These are phyloP conservation scores for Helenozyma baotianmanensis DNA, from an alignment of 805 yeast genomes.

Conservation along the genomic window DNA sequence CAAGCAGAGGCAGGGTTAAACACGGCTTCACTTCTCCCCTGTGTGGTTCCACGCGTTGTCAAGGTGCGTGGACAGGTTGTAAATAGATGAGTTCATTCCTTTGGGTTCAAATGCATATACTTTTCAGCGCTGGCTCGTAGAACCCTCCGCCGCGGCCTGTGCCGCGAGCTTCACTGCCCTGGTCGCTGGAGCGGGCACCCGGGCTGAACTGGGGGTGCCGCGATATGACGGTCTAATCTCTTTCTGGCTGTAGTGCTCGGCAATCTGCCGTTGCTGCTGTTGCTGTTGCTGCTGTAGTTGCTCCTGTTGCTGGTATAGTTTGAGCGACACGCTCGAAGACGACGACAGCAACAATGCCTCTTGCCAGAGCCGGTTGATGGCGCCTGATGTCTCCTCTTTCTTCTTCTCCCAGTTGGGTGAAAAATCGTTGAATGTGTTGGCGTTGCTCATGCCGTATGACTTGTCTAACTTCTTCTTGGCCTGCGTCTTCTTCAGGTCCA, in stretches of 20 bases:
- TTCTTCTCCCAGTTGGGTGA: constrained; percentile 28
- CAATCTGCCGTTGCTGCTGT: constrained; percentile 4
- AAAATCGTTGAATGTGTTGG: constrained; percentile 32
- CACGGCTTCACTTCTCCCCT: background rate
- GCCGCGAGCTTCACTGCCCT: constrained; percentile 32
- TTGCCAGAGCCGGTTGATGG: constrained; percentile 35
- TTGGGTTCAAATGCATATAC: background rate
- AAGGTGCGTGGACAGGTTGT: background rate
- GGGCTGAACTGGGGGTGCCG: background rate
- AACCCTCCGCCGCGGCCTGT: constrained; percentile 8
- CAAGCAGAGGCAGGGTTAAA: constrained; percentile 19
- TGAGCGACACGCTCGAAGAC: constrained; percentile 8
- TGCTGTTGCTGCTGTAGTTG: constrained; percentile 5
- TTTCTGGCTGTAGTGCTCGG: constrained; percentile 2
- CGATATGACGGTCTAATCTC: background rate
- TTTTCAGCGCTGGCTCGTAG: background rate
- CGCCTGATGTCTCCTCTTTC: constrained; percentile 23
- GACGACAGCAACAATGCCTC: constrained; percentile 28
- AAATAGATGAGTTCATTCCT: background rate
- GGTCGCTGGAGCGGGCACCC: constrained; percentile 23
- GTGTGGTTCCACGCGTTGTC: background rate
- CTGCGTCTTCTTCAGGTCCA: constrained; percentile 22
- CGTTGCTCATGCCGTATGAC: constrained; percentile 12
- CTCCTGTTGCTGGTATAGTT: constrained; percentile 10
- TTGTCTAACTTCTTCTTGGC: constrained; percentile 9